Conservation (phyloP, 768 basidiomycete genomes). For the Rhodosporidiobolus sp. region DNA sequence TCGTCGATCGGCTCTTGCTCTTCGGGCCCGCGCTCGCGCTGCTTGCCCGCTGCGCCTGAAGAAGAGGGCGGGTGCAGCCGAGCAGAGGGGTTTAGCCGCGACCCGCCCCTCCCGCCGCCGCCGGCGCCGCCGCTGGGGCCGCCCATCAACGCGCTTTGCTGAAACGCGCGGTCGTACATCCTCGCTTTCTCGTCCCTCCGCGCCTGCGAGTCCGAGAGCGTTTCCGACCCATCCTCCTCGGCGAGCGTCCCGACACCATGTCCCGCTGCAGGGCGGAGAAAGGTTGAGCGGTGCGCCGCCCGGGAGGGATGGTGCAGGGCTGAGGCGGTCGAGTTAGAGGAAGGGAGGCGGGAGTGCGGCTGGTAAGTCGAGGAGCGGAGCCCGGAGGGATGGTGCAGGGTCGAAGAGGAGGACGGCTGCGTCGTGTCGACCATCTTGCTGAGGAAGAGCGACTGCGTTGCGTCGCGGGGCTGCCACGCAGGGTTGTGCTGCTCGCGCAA, state of each 20-base stretch:
- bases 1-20: conserved; percentile 8
- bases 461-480: conserved; percentile 90
- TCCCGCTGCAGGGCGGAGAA: neutral
- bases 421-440: conserved; percentile 61
- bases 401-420: neutral
- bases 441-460: conserved; percentile 83
- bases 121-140: too few species aligned
- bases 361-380: neutral
- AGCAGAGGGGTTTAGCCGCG: neutral
- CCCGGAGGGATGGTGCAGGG: neutral
- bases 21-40: too few species aligned
- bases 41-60: too few species aligned
- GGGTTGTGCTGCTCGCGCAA: conserved; percentile 51
- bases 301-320: neutral
- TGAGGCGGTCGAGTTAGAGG: too few species aligned
- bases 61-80: neutral
- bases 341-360: neutral
- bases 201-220: neutral
- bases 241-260: neutral
- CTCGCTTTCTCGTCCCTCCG: conserved; percentile 24
- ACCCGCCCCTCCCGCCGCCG: neutral
- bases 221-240: too few species aligned
- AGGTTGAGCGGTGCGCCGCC: neutral
- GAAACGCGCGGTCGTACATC: conserved; percentile 36
- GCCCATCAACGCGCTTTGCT: conserved; percentile 3